Evolutionary conservation across 1,284 basidiomycete species (phyloP).

Genomic region (Leucoagaricus sp.): DNA sequence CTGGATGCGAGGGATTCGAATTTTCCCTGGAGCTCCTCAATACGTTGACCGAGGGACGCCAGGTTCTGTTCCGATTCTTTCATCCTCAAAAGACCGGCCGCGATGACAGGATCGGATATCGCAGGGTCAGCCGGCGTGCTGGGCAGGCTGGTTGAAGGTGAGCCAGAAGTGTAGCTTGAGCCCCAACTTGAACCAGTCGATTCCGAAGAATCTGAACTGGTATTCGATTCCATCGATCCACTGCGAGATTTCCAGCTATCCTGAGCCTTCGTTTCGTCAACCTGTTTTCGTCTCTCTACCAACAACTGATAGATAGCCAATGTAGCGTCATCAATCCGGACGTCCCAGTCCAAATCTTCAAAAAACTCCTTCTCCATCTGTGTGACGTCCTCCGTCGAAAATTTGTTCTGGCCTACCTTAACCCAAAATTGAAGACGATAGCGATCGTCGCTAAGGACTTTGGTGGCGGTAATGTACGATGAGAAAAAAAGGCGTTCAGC

Average conservation of each 20-base stretch:
- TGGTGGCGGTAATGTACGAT: slow-evolving; percentile 13
- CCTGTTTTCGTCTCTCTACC: slow-evolving; percentile 6
- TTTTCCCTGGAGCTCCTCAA: slow-evolving; percentile 12
- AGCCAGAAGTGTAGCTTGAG: not conserved
- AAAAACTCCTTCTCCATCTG: slow-evolving; percentile 13
- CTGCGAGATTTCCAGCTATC: not conserved
- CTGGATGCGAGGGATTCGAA: not conserved
- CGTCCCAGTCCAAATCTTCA: slow-evolving; percentile 10
- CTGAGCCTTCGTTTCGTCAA: not conserved
- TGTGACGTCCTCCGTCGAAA: slow-evolving; percentile 1
- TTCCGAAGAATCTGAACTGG: slow-evolving; percentile 1
- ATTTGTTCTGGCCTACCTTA: slow-evolving; percentile 14
- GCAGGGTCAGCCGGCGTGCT: slow-evolving; percentile 5
- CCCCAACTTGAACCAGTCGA: not conserved
- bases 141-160: not conserved
- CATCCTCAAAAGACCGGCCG: slow-evolving; percentile 1
- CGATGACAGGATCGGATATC: not conserved
- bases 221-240: not conserved
- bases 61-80: slow-evolving; percentile 13
- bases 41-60: not conserved
- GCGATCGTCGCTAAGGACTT: slow-evolving; percentile 14
- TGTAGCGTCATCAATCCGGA: slow-evolving; percentile 12
- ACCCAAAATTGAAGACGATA: slow-evolving; percentile 12
- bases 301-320: slow-evolving; percentile 10
- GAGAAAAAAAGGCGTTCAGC: slow-evolving; percentile 12